A percentile compares a stretch with the other conserved stretches of the same genome.
These are phyloP conservation scores for Xanthoconium stramineum DNA, from an alignment of 768 basidiomycete species.

Conservation along the genomic window DNA sequence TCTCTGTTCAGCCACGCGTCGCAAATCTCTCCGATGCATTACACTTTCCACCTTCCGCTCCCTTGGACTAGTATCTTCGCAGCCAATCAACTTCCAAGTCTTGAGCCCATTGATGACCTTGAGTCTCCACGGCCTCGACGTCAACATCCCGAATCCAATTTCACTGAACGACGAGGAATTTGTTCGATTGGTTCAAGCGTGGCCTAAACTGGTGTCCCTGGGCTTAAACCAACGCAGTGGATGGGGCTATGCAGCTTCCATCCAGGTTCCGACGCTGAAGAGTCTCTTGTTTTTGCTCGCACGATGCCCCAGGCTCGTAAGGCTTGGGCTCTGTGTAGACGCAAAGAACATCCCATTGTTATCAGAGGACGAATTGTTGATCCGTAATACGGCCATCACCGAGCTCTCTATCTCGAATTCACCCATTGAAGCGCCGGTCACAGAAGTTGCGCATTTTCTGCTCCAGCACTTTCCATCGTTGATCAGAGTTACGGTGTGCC, in stretches of 20 bases:
- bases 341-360: slow-evolving; percentile 1
- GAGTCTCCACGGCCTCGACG: background rate
- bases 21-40: slow-evolving; percentile 1
- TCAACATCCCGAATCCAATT: background rate
- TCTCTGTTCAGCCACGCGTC: background rate
- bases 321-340: slow-evolving; percentile 3
- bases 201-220: slow-evolving; percentile 3
- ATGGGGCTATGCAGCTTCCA: background rate
- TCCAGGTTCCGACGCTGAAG: slow-evolving; percentile 1
- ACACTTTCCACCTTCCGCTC: background rate
- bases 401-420: background rate
- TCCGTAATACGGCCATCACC: slow-evolving; percentile 2
- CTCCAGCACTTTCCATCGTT: slow-evolving; percentile 5
- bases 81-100: background rate
- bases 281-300: slow-evolving; percentile 3
- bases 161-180: slow-evolving; percentile 7
- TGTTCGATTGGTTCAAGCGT: background rate
- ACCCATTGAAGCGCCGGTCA: background rate
- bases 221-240: background rate
- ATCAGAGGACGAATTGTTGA: background rate
- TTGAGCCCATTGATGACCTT: slow-evolving; percentile 3
- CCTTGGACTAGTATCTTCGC: background rate
- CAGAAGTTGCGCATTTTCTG: background rate
- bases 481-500: background rate
- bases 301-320: background rate